phyloP scores from a whole-genome alignment of 2,329 filamentous ascomycete genomes.

The Ilyonectria robusta region DNA sequence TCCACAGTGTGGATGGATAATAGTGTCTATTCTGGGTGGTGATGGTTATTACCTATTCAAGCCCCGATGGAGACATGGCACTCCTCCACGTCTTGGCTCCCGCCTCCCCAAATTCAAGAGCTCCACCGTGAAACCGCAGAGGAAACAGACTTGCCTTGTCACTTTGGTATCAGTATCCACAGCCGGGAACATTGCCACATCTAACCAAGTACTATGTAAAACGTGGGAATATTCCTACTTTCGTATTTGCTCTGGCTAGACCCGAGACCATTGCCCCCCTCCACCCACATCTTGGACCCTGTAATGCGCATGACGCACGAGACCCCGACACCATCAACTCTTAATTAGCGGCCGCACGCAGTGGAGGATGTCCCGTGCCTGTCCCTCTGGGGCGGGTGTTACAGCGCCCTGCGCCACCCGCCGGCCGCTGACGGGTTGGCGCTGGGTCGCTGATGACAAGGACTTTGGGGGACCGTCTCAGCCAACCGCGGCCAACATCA shows the following conservation, averaged over 20 bases:
- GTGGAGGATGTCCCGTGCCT: neutral
- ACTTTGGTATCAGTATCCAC: neutral
- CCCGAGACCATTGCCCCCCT: too few relatives aligned
- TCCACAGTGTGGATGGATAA: neutral
- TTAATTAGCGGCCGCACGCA: neutral
- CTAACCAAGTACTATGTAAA: too few relatives aligned
- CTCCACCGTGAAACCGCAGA: too few relatives aligned
- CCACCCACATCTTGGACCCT: too few relatives aligned
- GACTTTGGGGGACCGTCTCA: neutral
- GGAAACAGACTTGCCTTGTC: neutral
- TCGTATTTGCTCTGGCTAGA: too few relatives aligned
- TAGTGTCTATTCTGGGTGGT: neutral
- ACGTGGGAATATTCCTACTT: too few relatives aligned
- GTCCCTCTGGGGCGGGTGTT: neutral
- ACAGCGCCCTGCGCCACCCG: slow-evolving; percentile 6
- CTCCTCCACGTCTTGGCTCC: neutral
- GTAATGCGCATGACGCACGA: neutral
- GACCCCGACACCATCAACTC: neutral
- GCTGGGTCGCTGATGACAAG: neutral
- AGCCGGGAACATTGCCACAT: too few relatives aligned
- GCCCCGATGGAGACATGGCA: neutral
- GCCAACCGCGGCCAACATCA: slow-evolving; percentile 4
- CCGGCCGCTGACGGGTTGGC: slow-evolving; percentile 1
- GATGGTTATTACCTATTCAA: neutral
- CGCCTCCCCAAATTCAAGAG: too few relatives aligned